Evolutionary conservation across 768 basidiomycete genomes (phyloP).

Genomic region (Mycena galericulata): DNA sequence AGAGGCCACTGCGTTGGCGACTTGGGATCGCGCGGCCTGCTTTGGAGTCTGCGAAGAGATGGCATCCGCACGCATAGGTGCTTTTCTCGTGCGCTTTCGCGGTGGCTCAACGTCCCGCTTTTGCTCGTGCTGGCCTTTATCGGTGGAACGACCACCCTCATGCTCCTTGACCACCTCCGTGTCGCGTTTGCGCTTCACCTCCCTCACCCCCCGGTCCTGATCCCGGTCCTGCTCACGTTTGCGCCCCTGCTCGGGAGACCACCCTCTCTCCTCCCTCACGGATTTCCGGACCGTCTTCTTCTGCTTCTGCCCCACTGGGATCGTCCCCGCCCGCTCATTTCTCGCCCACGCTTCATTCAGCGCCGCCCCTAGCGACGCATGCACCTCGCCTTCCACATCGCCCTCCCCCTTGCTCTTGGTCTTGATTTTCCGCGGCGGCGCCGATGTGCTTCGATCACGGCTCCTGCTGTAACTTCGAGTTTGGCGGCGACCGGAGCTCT

Average conservation of each 20-base stretch:
- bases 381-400: slow-evolving; percentile 1
- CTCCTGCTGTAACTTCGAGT: too few relatives aligned
- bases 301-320: slow-evolving; percentile 3
- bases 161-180: not conserved
- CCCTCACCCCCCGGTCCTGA: not conserved
- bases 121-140: not conserved
- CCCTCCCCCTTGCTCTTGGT: not conserved
- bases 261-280: not conserved
- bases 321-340: slow-evolving; percentile 15
- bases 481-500: too few relatives aligned
- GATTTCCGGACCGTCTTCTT: not conserved
- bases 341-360: slow-evolving; percentile 19
- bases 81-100: not conserved
- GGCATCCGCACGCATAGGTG: too few relatives aligned
- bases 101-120: not conserved
- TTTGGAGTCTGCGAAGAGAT: too few relatives aligned
- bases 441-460: not conserved
- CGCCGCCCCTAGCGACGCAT: slow-evolving; percentile 6
- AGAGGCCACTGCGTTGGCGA: not conserved
- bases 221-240: not conserved
- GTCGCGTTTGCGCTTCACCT: not conserved
- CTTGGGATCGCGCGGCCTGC: too few relatives aligned
- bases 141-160: not conserved
- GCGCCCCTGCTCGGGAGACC: not conserved
- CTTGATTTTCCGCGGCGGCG: not conserved